phyloP scores from a whole-genome alignment of 2,329 filamentous ascomycete genomes.

The Drechslerella dactyloides region DNA sequence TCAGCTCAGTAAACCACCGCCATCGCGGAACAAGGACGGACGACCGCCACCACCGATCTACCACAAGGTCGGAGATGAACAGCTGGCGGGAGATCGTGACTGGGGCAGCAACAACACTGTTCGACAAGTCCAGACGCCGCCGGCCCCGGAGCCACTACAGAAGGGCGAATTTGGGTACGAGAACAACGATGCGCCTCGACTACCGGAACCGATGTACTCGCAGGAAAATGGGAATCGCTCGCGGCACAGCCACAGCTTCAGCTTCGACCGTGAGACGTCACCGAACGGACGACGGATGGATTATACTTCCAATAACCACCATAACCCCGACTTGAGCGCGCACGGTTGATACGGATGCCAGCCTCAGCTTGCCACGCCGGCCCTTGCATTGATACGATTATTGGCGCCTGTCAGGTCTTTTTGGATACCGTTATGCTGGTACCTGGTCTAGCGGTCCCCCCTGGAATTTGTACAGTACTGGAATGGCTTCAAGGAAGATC shows the following conservation, averaged over 20 bases:
- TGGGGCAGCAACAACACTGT: slow-evolving; percentile 86
- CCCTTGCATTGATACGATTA: slow-evolving; percentile 13
- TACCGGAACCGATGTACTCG: slow-evolving; percentile 60
- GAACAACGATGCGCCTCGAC: slow-evolving; percentile 49
- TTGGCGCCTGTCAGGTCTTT: too few species aligned
- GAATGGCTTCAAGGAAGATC: slow-evolving; percentile 16
- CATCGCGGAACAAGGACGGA: slow-evolving; percentile 61
- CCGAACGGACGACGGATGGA: slow-evolving; percentile 46
- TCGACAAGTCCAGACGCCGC: slow-evolving; percentile 71
- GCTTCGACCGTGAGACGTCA: slow-evolving; percentile 35
- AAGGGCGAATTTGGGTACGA: slow-evolving; percentile 1
- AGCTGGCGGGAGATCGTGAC: slow-evolving; percentile 64
- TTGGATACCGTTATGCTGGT: too few species aligned
- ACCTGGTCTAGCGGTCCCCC: slow-evolving; percentile 14
- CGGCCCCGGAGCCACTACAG: slow-evolving; percentile 59
- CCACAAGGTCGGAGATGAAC: slow-evolving; percentile 83
- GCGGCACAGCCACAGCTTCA: slow-evolving; percentile 49
- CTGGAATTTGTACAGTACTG: slow-evolving; percentile 36
- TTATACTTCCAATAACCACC: slow-evolving; percentile 26
- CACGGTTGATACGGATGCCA: slow-evolving; percentile 14
- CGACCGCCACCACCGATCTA: slow-evolving; percentile 66
- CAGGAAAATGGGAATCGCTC: slow-evolving; percentile 45
- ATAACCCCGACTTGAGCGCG: slow-evolving; percentile 40
- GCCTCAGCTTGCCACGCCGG: background rate
- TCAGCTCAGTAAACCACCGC: slow-evolving; percentile 64